Evolutionary conservation across 495 filamentous ascomycete species (phyloP).

Genomic region (Tetracladium marchalianum): DNA sequence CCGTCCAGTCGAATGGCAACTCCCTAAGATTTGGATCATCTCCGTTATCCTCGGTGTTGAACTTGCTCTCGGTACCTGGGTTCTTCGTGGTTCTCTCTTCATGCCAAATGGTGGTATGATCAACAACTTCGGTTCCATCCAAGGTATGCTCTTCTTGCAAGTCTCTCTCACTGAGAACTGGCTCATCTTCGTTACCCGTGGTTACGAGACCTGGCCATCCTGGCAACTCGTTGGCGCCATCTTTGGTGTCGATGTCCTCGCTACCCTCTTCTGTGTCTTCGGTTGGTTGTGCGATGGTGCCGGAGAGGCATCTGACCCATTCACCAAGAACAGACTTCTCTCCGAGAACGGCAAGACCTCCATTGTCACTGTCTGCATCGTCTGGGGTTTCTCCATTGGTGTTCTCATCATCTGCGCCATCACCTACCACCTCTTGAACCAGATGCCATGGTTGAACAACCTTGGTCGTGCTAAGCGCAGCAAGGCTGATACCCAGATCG

Average conservation of each 20-base stretch:
- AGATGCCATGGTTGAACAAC: conserved; percentile 58
- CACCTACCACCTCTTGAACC: conserved; percentile 65
- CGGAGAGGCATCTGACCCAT: conserved; percentile 32
- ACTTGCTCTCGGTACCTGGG: conserved; percentile 59
- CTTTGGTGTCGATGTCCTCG: conserved; percentile 57
- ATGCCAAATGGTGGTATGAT: conserved; percentile 60
- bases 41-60: conserved; percentile 55
- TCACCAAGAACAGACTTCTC: conserved; percentile 32
- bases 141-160: conserved; percentile 67
- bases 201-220: conserved; percentile 59
- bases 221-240: conserved; percentile 67
- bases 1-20: conserved; percentile 67
- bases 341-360: conserved; percentile 51
- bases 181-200: conserved; percentile 72
- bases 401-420: conserved; percentile 71
- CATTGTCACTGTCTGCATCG: conserved; percentile 68
- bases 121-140: conserved; percentile 60
- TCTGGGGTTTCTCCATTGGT: conserved; percentile 72
- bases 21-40: conserved; percentile 73
- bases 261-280: conserved; percentile 65
- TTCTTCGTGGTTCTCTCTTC: conserved; percentile 58
- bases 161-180: conserved; percentile 68
- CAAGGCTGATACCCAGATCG: conserved; percentile 63
- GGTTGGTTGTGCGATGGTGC: conserved; percentile 49
- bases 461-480: conserved; percentile 71